Percentiles rank a stretch among this genome's conserved stretches.
Evolutionary conservation across 345 rosid species (phyloP).

Genomic region (Pelargonium nanum): DNA sequence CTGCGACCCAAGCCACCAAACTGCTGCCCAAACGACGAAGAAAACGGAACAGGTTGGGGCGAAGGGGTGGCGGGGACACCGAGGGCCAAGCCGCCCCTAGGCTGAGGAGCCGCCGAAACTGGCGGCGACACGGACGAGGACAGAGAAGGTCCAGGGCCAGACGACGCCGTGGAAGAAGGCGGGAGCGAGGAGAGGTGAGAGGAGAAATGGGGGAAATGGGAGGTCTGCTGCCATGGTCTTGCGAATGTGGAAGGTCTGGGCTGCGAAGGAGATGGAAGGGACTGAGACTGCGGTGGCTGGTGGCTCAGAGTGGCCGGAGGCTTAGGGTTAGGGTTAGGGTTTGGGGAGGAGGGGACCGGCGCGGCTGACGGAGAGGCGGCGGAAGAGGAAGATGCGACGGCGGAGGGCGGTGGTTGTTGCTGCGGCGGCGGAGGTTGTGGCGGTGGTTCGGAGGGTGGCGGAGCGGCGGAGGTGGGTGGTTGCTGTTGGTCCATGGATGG

Average conservation of each 20-base stretch:
- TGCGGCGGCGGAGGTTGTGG: conserved; percentile 3
- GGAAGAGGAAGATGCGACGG: conserved; percentile 8
- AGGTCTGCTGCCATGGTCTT: conserved; percentile 68
- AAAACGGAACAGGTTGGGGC: conserved; percentile 38
- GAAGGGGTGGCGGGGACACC: conserved; percentile 57
- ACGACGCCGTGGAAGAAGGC: conserved; percentile 3
- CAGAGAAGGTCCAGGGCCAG: conserved; percentile 15
- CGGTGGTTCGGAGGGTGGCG: conserved; percentile 11
- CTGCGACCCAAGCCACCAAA: conserved; percentile 50
- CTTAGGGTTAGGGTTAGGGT: conserved; percentile 24
- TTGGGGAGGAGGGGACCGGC: conserved; percentile 16
- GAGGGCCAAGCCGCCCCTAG: conserved; percentile 48
- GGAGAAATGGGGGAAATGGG: conserved; percentile 39
- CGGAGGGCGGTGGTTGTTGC: background rate
- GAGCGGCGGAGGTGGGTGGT: conserved; percentile 4
- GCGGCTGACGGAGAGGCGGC: conserved; percentile 19
- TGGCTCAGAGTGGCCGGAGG: conserved; percentile 8
- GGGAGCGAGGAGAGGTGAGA: conserved; percentile 28
- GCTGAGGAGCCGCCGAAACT: conserved; percentile 24
- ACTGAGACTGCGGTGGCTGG: conserved; percentile 24
- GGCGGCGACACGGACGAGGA: conserved; percentile 31
- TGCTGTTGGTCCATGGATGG: conserved; percentile 3
- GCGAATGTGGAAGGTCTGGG: conserved; percentile 30
- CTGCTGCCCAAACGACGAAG: conserved; percentile 59
- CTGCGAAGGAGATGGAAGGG: conserved; percentile 15